A percentile compares a stretch with the other conserved stretches of the same genome.
Evolutionary conservation across 1,284 basidiomycete species (phyloP).

Genomic region (Heterobasidion parviporum): DNA sequence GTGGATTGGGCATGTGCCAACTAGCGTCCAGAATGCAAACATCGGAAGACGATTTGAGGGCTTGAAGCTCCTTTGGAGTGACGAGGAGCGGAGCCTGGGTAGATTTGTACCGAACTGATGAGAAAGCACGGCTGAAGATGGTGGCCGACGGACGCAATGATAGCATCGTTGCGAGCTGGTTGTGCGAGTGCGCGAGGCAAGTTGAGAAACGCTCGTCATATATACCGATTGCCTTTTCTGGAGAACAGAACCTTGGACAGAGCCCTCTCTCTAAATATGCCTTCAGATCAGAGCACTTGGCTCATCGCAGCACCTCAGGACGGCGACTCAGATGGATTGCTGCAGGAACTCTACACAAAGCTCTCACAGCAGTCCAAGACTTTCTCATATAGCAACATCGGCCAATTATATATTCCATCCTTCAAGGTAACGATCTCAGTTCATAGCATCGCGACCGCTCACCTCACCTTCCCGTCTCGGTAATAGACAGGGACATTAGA

Average conservation of each 20-base stretch:
- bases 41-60: conserved; percentile 1
- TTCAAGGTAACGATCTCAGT: conserved; percentile 55
- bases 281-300: conserved; percentile 83
- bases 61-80: conserved; percentile 39
- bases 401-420: conserved; percentile 58
- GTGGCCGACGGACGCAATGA: no score
- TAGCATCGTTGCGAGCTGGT: no score
- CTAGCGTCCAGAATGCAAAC: conserved; percentile 65
- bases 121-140: neutral
- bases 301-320: conserved; percentile 67
- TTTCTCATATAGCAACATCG: conserved; percentile 34
- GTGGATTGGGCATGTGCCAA: conserved; percentile 85
- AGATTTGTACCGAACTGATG: conserved; percentile 9
- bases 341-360: conserved; percentile 55
- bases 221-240: neutral
- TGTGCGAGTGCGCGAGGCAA: no score
- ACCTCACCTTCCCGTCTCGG: neutral
- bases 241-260: neutral
- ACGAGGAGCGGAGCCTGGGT: conserved; percentile 38
- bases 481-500: conserved; percentile 91
- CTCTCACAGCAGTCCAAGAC: conserved; percentile 47
- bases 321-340: conserved; percentile 63
- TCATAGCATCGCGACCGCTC: neutral
- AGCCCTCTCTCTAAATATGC: conserved; percentile 40
- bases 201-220: neutral